Base-by-base conservation (phyloP, 2,329 filamentous ascomycete species). In the Lecanicillium sp. region DNA sequence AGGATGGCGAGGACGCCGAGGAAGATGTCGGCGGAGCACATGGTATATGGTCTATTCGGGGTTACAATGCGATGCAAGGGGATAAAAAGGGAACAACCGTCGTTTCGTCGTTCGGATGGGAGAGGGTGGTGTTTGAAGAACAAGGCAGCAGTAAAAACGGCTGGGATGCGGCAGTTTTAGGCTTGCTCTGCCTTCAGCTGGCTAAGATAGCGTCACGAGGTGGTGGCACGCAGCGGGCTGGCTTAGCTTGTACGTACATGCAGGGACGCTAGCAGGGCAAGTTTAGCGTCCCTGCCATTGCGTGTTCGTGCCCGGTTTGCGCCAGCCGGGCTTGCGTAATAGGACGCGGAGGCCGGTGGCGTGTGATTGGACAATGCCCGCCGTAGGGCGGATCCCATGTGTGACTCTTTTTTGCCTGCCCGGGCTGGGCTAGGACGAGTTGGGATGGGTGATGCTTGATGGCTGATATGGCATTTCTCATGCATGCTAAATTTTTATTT, bases 1-100 rank as follows among this genome's bases (percentile, higher is more conserved):
- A 83, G 63, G 43, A 82, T 65, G 55, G 79, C 79, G 47, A 83
- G 57, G 29, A 81, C 52, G 57, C 71, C 76, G 46, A 83, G 74
- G 56, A 83, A 81, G 51, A 78, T 61, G 56, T 82, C 78, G 37
- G 69, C 53, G 40, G 69, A 59, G 59, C 76, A 80, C 77, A 81
- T 81, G 36, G 48, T 55, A 43, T 46, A 37, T 31, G 15, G 29
- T 14, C 25, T 43, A 28, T 33, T n/a, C n/a, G n/a, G n/a, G n/a
- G n/a, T n/a, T n/a, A n/a, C 25, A 33, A 33, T 15, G 12, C 6
- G 31, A 4, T 8, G 31, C 19, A 11, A 5, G 19, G 13, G 19
- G 5, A 8, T 17, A 13, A 33, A 15, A n/a, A n/a, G n/a, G n/a
- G n/a, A n/a, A n/a, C n/a, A n/a, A n/a, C n/a, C n/a, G n/a, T n/a